Evolutionary conservation across 768 basidiomycete species (phyloP).

Genomic region (Hygrophorus pudorinus): DNA sequence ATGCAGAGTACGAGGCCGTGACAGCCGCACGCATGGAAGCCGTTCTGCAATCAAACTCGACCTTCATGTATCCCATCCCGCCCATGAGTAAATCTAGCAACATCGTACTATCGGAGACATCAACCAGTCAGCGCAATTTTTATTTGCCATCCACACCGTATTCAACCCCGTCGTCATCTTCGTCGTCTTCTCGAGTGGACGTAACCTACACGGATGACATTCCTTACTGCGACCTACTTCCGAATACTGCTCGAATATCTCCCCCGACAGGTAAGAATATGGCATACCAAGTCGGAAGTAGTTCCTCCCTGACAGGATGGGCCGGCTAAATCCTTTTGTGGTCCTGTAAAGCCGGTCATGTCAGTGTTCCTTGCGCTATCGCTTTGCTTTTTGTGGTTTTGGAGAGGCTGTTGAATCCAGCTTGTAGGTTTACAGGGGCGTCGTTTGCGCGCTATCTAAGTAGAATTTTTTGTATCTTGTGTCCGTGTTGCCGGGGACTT

Average conservation of each 20-base stretch:
- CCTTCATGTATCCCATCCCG: conserved; percentile 14
- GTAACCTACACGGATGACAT: background rate
- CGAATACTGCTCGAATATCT: background rate
- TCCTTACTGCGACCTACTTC: background rate
- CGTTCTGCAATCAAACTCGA: conserved; percentile 25
- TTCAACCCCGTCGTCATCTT: background rate
- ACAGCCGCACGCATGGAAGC: conserved; percentile 22
- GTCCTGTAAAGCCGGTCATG: background rate
- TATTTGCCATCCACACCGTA: background rate
- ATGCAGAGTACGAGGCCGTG: conserved; percentile 24
- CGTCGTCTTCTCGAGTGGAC: background rate
- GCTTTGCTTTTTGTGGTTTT: too few species aligned
- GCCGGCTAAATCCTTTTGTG: conserved; percentile 25
- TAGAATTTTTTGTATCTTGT: too few species aligned
- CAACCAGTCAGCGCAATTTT: background rate
- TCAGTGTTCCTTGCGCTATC: too few species aligned
- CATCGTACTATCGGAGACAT: background rate
- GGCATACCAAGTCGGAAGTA: background rate
- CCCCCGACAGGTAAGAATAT: background rate
- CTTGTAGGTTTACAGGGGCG: too few species aligned
- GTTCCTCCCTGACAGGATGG: conserved; percentile 38
- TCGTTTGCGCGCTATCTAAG: too few species aligned
- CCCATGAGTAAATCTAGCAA: conserved; percentile 5
- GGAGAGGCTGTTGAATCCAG: too few species aligned
- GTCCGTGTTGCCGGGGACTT: too few species aligned